These are phyloP conservation scores for Umbelopsis isabellina DNA, from an alignment of 192 early-diverging fungal species.

Conservation along the genomic window DNA sequence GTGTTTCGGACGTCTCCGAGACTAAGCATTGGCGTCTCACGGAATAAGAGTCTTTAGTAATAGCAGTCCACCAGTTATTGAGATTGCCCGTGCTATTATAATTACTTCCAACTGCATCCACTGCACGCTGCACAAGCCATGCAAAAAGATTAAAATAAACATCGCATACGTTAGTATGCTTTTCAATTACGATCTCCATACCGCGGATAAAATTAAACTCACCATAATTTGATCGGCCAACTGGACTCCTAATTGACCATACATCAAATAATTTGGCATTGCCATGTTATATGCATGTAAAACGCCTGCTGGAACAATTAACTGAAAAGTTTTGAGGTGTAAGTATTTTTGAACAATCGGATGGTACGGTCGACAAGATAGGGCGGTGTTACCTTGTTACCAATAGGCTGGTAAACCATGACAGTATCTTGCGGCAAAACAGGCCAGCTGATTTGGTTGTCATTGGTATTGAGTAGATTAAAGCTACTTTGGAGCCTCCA, in stretches of 20 bases:
- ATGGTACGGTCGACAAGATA: no score
- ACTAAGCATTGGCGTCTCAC: neutral
- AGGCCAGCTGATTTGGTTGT: neutral
- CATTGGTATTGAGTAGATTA: neutral
- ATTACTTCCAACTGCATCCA: neutral
- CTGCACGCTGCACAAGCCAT: neutral
- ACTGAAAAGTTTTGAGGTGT: neutral
- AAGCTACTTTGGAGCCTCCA: neutral
- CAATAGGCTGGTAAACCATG: neutral
- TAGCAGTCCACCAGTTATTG: neutral
- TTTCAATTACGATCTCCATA: no score
- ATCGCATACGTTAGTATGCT: no score
- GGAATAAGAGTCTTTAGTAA: conserved; percentile 3
- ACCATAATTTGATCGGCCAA: conserved; percentile 1
- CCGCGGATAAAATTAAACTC: neutral
- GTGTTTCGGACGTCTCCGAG: neutral
- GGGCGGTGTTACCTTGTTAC: neutral
- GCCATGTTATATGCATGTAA: neutral
- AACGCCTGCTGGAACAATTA: neutral
- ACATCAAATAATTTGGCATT: neutral
- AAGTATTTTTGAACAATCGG: no score
- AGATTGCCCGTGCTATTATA: neutral
- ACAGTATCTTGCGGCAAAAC: neutral
- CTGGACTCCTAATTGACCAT: neutral
- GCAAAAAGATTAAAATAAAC: neutral